Base-by-base conservation (phyloP, 768 basidiomycete species). In the Pleurotus tuber-regium region DNA sequence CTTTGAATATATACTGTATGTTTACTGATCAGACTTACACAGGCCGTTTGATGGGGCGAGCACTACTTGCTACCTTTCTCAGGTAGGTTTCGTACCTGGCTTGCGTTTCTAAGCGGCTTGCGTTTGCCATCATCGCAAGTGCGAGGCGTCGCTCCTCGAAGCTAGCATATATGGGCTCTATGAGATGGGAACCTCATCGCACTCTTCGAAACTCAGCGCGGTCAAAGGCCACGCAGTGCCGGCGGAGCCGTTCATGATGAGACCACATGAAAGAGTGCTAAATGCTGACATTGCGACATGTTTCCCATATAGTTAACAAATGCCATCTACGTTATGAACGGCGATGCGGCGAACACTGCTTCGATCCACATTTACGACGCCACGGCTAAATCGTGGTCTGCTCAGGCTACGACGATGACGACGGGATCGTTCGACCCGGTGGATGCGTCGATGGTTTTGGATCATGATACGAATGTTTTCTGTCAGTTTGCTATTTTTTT, bases 391-490 rank as follows among this genome's bases (percentile, higher is more conserved):
- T 76, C 86, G 1, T 96, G 94, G 94, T 80, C 87, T 2, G 86
- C 78, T 2, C 94, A 98, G 63, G 57, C 72, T 2, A 77, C 78
- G 12, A 77, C n/a, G n/a, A n/a, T n/a, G n/a, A n/a, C 70, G 4
- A 59, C 76, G 0, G 77, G 76, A 28, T 66, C 66, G 47, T 85
- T 87, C 58, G 83, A 93, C 63, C 77, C 82, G 3, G 66, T 75
- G 2, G 78, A 80, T 16, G 86, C 84, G 60, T 76, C 72, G 23
- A 79, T 87, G 23, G 84, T 96, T 55, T 78, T 98, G 28, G 94
- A 98, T 70, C 94, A 96, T 57, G 94, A 98, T 66, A 98, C 94
- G 43, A 94, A 96, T 55, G 83, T 87, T 54, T 87, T 97, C 70
- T 94, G 87, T 88, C 65, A 25, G 39, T 43, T 31, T n/a, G n/a